Conservation (phyloP, 805 yeast genomes). For the Starmerella ratchasimensis region DNA sequence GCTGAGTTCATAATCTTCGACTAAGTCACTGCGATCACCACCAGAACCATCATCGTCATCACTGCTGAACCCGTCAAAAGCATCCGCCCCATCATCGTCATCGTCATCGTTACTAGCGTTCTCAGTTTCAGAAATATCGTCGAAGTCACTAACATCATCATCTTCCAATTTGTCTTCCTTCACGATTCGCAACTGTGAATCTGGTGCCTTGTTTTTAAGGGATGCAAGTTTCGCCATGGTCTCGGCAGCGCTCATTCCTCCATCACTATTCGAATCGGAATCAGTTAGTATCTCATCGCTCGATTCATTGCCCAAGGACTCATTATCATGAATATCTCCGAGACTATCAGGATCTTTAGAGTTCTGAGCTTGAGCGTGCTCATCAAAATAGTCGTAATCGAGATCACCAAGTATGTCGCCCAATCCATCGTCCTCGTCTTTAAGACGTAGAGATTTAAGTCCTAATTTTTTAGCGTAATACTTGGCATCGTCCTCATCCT, state of each 20-base stretch:
- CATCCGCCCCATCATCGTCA: slow-evolving; percentile 3
- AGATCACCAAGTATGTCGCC: slow-evolving; percentile 71
- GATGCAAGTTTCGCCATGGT: slow-evolving; percentile 22
- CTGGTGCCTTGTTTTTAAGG: slow-evolving; percentile 13
- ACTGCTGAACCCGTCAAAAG: background rate
- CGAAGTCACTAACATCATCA: background rate
- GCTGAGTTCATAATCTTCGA: background rate
- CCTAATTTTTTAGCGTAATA: slow-evolving; percentile 77
- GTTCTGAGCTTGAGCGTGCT: too few species aligned
- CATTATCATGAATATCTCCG: slow-evolving; percentile 16
- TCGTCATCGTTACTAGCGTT: background rate
- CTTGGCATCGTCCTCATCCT: slow-evolving; percentile 65
- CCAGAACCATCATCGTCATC: background rate
- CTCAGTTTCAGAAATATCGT: background rate
- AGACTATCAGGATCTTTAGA: too few species aligned
- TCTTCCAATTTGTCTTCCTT: slow-evolving; percentile 1
- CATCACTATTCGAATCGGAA: background rate
- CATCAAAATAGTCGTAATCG: slow-evolving; percentile 33
- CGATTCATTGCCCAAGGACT: background rate
- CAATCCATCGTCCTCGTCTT: slow-evolving; percentile 52
- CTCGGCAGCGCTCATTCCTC: slow-evolving; percentile 17
- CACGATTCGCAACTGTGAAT: background rate
- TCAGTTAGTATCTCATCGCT: slow-evolving; percentile 4
- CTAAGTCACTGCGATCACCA: slow-evolving; percentile 4
- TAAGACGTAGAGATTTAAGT: slow-evolving; percentile 39